phyloP scores from a whole-genome alignment of 108 stramenopile species.

The Conticribra weissflogii region DNA sequence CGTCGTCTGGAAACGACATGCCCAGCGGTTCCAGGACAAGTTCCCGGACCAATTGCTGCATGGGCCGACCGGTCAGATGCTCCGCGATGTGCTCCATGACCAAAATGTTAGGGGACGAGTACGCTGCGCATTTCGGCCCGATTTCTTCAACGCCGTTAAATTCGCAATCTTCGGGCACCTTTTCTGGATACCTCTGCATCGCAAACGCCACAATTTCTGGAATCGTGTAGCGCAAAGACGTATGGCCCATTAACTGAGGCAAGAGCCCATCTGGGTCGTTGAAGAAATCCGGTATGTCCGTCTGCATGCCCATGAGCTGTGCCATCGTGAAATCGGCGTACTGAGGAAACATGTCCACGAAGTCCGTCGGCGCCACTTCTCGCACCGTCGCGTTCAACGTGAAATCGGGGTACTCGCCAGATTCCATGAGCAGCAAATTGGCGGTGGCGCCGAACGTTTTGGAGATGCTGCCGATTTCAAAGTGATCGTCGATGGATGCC shows the following conservation, averaged over 20 bases:
- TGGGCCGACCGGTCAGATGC: not conserved
- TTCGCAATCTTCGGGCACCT: not conserved
- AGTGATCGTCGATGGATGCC: conserved; percentile 7
- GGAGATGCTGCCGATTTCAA: conserved; percentile 2
- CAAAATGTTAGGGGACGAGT: not conserved
- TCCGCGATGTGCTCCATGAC: conserved; percentile 7
- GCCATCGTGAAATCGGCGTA: conserved; percentile 3
- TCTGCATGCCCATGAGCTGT: conserved; percentile 12
- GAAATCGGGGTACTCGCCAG: not conserved
- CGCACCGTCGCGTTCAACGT: not conserved
- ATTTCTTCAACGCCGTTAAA: not conserved
- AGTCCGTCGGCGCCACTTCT: not conserved
- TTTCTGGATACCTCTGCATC: conserved; percentile 1
- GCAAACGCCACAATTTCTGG: not conserved
- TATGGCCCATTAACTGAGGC: not conserved
- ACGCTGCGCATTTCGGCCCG: not conserved
- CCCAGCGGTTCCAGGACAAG: not conserved
- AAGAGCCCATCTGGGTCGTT: not conserved
- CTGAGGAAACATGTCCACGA: not conserved
- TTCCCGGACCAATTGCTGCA: not conserved
- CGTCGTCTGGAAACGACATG: not conserved
- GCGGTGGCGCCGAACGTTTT: conserved; percentile 2
- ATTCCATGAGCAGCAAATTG: not conserved
- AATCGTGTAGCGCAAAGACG: conserved; percentile 1
- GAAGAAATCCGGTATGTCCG: not conserved